These are phyloP conservation scores for Tremellales sp. DNA, from an alignment of 1,284 basidiomycete genomes.

Conservation along the genomic window DNA sequence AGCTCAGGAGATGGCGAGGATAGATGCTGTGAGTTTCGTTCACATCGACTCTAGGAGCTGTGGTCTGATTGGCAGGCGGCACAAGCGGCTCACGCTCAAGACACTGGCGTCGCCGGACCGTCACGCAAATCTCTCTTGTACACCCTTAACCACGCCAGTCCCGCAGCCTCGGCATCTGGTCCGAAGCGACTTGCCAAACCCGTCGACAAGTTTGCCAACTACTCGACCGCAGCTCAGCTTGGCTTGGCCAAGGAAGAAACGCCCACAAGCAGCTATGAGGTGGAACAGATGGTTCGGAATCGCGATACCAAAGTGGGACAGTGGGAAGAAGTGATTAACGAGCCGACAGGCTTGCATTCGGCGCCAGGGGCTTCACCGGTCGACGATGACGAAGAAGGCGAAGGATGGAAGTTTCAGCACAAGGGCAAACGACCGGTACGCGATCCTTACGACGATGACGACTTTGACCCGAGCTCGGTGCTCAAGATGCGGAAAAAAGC, in stretches of 20 bases:
- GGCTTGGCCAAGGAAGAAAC: slow-evolving; percentile 72
- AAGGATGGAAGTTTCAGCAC: slow-evolving; percentile 29
- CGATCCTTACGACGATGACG: slow-evolving; percentile 42
- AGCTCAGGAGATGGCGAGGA: slow-evolving; percentile 74
- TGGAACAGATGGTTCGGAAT: slow-evolving; percentile 58
- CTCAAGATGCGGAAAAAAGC: slow-evolving; percentile 40
- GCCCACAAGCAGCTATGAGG: slow-evolving; percentile 51
- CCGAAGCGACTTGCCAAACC: slow-evolving; percentile 48
- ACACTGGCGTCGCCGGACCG: slow-evolving; percentile 7
- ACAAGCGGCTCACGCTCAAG: slow-evolving; percentile 36
- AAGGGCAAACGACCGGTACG: slow-evolving; percentile 23
- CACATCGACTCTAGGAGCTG: not conserved
- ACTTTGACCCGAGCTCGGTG: slow-evolving; percentile 31
- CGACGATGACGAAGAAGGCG: slow-evolving; percentile 25
- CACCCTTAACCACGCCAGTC: slow-evolving; percentile 15
- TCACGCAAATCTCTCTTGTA: slow-evolving; percentile 11
- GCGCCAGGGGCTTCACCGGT: too few species aligned
- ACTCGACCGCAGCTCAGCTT: slow-evolving; percentile 76
- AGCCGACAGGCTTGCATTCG: slow-evolving; percentile 8
- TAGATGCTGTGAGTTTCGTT: slow-evolving; percentile 62
- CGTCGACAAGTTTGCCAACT: slow-evolving; percentile 72
- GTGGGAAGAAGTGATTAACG: slow-evolving; percentile 70
- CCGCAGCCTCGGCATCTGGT: slow-evolving; percentile 20
- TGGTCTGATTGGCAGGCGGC: slow-evolving; percentile 25
- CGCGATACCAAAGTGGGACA: slow-evolving; percentile 71